These are phyloP conservation scores for Porodaedalea pini DNA, from an alignment of 1,284 basidiomycete genomes.

Conservation along the genomic window DNA sequence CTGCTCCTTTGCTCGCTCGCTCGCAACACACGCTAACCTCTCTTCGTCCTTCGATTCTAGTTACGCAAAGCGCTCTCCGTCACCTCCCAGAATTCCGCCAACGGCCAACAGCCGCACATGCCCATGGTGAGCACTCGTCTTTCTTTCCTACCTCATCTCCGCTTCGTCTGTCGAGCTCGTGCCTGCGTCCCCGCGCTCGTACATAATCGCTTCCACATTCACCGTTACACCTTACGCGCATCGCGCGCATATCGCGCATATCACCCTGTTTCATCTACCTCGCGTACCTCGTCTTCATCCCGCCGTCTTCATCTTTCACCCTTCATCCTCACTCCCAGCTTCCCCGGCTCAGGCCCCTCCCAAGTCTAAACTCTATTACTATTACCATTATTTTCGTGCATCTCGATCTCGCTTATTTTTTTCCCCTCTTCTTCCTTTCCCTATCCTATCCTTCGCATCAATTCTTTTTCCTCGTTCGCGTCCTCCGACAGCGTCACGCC, in stretches of 20 bases:
- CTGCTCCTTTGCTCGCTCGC: neutral
- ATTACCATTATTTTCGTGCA: neutral
- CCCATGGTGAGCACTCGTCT: constrained; percentile 2
- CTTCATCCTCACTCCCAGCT: neutral
- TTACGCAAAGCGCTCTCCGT: constrained; percentile 19
- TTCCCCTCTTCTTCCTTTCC: neutral
- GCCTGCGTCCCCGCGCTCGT: no score
- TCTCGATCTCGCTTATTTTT: neutral
- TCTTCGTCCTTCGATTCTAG: neutral
- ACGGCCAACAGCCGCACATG: neutral
- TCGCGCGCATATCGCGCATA: no score
- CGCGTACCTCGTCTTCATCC: neutral
- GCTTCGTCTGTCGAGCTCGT: neutral
- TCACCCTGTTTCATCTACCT: no score
- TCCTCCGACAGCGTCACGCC: neutral
- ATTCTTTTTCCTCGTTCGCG: no score
- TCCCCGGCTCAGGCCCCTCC: neutral
- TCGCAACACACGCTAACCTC: neutral
- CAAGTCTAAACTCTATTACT: constrained; percentile 3
- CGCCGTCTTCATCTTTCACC: neutral
- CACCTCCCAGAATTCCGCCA: constrained; percentile 17
- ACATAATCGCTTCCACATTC: no score
- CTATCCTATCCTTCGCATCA: neutral
- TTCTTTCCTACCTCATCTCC: neutral
- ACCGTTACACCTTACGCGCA: no score